Evolutionary conservation across 2,329 filamentous ascomycete species (phyloP), one percentile per base, ranked within the genome.

Genomic region (Aspergillus tanneri): DNA sequence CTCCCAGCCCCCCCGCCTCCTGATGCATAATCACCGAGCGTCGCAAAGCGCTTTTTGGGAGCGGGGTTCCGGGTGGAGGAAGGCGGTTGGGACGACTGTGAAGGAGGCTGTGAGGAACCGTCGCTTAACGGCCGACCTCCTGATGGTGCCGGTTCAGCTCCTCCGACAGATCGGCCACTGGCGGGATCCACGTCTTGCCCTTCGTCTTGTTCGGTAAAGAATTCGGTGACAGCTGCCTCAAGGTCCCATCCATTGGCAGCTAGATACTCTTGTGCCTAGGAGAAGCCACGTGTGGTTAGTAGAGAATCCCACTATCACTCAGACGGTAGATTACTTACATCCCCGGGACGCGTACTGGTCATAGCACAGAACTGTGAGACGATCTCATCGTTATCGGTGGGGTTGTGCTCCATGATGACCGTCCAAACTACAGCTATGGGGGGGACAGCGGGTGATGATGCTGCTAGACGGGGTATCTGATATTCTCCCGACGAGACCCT

Each of bases 221-320:
- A 87, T 42, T 82, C 78, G 23, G 81, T 77, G 45, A 81, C 78
- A 12, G 86, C 86, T 8, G 76, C 72, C 55, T 79, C 75, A 35
- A 88, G 71, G 60, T 90, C 79, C 85, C 87, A 90, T 55, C 79
- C 72, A 60, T 79, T 83, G 27, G 79, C 77, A 18, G 76, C 73
- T 6, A 92, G 81, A 57, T 87, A 87, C 52, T 85, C 77, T 47
- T 76, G 76, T 38, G 87, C 87, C 86, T 90, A 21, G 10, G n/a
- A n/a, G 25, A 12, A 19, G 12, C 18, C 21, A 34, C 4, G 10
- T 1, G 10, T 14, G 19, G 19, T 43, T 49, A 46, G 43, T 23
- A 52, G 37, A 35, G 8, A 32, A 2, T 19, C 6, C 3, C 14
- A 16, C 34, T 11, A 2, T n/a, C 14, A 8, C 14, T 6, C 3